Evolutionary conservation across 345 rosid genomes (phyloP).

Genomic region (Tarenaya hassleriana): DNA sequence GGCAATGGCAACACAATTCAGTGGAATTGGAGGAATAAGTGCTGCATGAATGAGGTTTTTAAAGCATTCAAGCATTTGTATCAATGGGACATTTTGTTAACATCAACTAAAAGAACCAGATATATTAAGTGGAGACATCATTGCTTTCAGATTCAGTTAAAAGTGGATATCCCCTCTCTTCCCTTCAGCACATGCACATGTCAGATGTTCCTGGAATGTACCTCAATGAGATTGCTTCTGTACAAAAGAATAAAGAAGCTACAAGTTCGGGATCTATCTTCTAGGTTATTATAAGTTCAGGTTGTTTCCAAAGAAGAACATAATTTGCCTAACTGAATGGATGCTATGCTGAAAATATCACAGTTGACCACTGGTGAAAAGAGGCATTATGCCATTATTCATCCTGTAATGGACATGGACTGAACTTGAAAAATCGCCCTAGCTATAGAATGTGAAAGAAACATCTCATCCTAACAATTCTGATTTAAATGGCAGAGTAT

Average conservation of each 20-base stretch:
- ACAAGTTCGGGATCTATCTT: conserved; percentile 8
- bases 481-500: no score
- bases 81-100: no score
- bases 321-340: no score
- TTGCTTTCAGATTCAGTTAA: neutral
- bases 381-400: conserved; percentile 1
- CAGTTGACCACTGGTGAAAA: conserved; percentile 5
- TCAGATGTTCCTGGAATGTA: conserved; percentile 8
- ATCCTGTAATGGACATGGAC: neutral
- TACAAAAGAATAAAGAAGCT: conserved; percentile 3
- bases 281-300: conserved; percentile 6
- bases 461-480: neutral
- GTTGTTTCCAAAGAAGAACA: neutral
- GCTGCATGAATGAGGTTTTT: neutral
- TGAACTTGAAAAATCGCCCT: neutral
- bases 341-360: no score
- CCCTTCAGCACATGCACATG: neutral
- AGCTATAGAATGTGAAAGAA: neutral
- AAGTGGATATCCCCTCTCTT: conserved; percentile 3
- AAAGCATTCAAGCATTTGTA: no score
- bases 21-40: neutral
- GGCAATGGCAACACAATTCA: conserved; percentile 5
- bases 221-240: neutral
- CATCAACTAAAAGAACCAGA: neutral
- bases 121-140: conserved; percentile 1